Conservation (phyloP, 2,329 filamentous ascomycete genomes). For the Elsinoe perseae region DNA sequence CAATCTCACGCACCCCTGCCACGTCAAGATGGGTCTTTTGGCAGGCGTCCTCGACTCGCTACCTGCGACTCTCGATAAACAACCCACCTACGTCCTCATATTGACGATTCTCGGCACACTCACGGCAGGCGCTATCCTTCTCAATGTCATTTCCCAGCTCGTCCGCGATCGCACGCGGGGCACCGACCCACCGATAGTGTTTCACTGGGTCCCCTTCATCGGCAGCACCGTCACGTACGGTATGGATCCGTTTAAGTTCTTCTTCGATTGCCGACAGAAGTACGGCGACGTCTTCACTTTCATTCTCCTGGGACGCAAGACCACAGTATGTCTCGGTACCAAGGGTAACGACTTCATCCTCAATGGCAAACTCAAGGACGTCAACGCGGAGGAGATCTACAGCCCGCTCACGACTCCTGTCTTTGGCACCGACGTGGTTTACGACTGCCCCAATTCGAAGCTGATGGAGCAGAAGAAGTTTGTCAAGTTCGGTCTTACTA, state of each 20-base stretch:
- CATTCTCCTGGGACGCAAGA: constrained; percentile 78
- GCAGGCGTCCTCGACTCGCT: neutral
- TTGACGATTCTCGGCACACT: constrained; percentile 40
- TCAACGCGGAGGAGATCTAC: constrained; percentile 87
- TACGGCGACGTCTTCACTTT: constrained; percentile 89
- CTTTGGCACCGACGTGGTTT: constrained; percentile 80
- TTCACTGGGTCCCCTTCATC: constrained; percentile 62
- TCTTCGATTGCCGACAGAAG: constrained; percentile 65
- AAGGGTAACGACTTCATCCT: constrained; percentile 85
- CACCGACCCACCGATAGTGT: constrained; percentile 56
- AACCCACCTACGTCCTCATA: constrained; percentile 37
- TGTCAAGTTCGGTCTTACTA: constrained; percentile 72
- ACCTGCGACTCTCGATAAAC: neutral
- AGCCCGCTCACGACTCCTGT: constrained; percentile 62
- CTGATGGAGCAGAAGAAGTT: constrained; percentile 97
- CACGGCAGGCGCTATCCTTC: constrained; percentile 51
- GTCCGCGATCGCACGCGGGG: constrained; percentile 63
- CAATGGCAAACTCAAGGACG: constrained; percentile 82
- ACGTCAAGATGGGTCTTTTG: constrained; percentile 15
- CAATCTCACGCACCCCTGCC: neutral
- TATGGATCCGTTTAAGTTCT: constrained; percentile 88
- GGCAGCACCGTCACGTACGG: constrained; percentile 91
- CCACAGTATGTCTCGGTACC: constrained; percentile 74
- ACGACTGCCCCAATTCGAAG: constrained; percentile 84
- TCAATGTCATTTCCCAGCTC: constrained; percentile 75